Base-by-base conservation (phyloP, 2,329 filamentous ascomycete genomes). In the Chrysosporium queenslandicum region DNA sequence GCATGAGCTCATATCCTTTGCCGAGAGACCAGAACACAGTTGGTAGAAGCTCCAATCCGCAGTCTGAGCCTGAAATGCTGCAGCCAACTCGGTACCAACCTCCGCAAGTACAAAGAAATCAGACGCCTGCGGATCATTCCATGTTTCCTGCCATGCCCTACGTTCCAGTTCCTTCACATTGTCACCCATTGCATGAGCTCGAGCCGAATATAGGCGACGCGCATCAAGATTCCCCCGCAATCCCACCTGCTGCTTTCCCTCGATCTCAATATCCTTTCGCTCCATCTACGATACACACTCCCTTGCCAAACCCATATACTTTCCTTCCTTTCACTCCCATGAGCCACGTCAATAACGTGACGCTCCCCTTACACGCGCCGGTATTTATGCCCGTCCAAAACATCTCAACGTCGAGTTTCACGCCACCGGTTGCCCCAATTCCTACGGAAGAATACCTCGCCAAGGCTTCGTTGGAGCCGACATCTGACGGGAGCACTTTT, bases 381-480 rank as follows among this genome's bases (percentile, higher is more conserved):
- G 30, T 1, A 12, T 50, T 30, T 29, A 27, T 8, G n/a, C 29
- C 25, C 2, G 21, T 39, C 25, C 45, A n/a, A 29, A 20, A 45
- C 20, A 32, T 37, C 4, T 53, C 37, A 14, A 36, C 45, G 7
- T 14, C 27, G n/a, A 7, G 37, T 18, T 32, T 56, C 43, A 30
- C 9, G 56, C 18, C 55, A 58, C 54, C 71, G 63, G 56, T 75
- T 48, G 66, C 83, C 21, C 87, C 87, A 0, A 62, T 76, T 0
- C 80, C 86, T 0, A 77, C 77, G 1, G 42, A 67, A 0, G 63
- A 68, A 43, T 94, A 94, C 67, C 70, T 87, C n/a, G 50, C 63
- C 2, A 74, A 76, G 49, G 74, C 85, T 1, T 64, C 69, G 3
- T 59, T 70, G 12, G 60, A 70, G 0, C 74, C 80, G 0, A 60